Evolutionary conservation across 2,329 filamentous ascomycete genomes (phyloP).

Genomic region (Fusarium buxicola): DNA sequence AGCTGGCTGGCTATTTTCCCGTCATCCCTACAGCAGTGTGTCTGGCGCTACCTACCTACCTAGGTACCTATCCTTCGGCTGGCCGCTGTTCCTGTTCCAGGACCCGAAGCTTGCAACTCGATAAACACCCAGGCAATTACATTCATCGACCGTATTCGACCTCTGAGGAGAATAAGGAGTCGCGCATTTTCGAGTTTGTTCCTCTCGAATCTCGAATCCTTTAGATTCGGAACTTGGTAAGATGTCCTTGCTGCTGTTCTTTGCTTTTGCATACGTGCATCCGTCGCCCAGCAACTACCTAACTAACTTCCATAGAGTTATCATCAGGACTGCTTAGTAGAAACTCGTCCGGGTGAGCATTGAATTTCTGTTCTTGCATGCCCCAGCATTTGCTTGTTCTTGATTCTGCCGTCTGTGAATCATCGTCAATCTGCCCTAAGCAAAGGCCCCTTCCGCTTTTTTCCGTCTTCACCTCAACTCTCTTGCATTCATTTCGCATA

Average conservation of each 20-base stretch:
- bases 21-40: no score
- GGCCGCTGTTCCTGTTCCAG: not conserved
- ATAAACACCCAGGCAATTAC: slow-evolving; percentile 12
- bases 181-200: no score
- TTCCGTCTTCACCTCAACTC: slow-evolving; percentile 16
- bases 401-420: slow-evolving; percentile 18
- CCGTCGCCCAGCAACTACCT: slow-evolving; percentile 36
- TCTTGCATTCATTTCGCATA: slow-evolving; percentile 13
- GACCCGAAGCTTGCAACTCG: slow-evolving; percentile 17
- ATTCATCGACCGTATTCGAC: not conserved
- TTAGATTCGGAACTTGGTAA: not conserved
- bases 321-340: slow-evolving; percentile 5
- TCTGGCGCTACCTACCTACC: no score
- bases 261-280: slow-evolving; percentile 4
- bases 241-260: not conserved
- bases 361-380: not conserved
- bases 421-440: slow-evolving; percentile 4
- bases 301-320: slow-evolving; percentile 19
- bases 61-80: not conserved
- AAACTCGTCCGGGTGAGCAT: slow-evolving; percentile 6
- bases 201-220: not conserved
- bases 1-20: no score
- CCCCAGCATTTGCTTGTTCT: not conserved
- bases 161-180: not conserved
- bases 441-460: slow-evolving; percentile 4